A percentile compares a stretch with the other conserved stretches of the same genome.
These are phyloP conservation scores for Asterionellopsis glacialis DNA, from an alignment of 108 stramenopile species.

Conservation along the genomic window DNA sequence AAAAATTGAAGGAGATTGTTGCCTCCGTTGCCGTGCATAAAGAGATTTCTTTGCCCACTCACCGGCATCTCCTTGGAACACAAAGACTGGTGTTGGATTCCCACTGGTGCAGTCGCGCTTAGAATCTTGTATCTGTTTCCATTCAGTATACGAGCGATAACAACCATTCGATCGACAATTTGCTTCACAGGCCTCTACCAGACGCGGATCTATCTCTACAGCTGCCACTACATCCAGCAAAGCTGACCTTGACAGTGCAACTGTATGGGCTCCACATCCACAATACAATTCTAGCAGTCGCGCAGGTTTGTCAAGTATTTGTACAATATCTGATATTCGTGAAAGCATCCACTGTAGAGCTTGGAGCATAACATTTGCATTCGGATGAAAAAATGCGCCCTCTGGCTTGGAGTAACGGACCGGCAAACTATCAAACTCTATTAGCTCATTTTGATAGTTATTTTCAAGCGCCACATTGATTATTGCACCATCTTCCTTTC, in stretches of 20 bases:
- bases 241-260: constrained; percentile 50
- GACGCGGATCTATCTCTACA: constrained; percentile 62
- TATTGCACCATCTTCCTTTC: background rate
- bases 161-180: constrained; percentile 57
- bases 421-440: constrained; percentile 14
- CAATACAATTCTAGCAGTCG: constrained; percentile 71
- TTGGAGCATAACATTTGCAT: constrained; percentile 57
- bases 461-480: background rate
- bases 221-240: constrained; percentile 42
- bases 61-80: constrained; percentile 54
- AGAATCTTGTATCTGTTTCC: too few relatives aligned
- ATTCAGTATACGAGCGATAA: constrained; percentile 6
- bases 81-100: constrained; percentile 17
- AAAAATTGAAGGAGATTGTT: constrained; percentile 3
- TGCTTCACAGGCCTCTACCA: constrained; percentile 46
- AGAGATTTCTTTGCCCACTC: constrained; percentile 41
- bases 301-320: constrained; percentile 5
- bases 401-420: constrained; percentile 64
- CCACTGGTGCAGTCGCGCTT: background rate
- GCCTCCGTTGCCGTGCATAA: constrained; percentile 1
- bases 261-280: constrained; percentile 81
- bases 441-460: background rate
- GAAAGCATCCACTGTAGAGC: constrained; percentile 66
- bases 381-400: constrained; percentile 74
- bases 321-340: constrained; percentile 23